Evolutionary conservation across 495 filamentous ascomycete genomes (phyloP), one percentile per base, ranked within the genome.

Genomic region (Trichoderma orchidacearum): DNA sequence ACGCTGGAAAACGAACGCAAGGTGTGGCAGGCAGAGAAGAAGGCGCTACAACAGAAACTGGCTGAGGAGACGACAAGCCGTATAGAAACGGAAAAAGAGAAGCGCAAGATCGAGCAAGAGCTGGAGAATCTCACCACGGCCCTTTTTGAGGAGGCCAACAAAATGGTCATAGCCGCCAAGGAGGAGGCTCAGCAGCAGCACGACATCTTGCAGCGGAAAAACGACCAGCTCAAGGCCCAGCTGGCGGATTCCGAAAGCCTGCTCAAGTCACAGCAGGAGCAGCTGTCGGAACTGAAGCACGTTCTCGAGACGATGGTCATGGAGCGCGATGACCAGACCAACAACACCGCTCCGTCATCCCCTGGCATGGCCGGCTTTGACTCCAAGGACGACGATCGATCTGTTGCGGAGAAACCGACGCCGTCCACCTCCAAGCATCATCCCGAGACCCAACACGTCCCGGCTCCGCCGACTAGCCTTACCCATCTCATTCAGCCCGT

Each of bases 131-230:
- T 97, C 54, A 96, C 94, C 11, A 80, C 89, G 4, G 89, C 87
- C 27, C 75, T 98, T 17, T 97, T 98, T 59, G 89, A 95, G 66
- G 92, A 97, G 75, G 93, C 93, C 30, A 96, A 98, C 61, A 71
- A 89, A 80, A 96, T 98, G 93, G 93, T 98, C 55, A 86, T 90
- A 53, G 85, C 66, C 23, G 69, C 66, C 35, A 72, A 72, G 60
- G 69, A 72, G 36, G 68, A 72, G 29, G 69, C 69, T 31, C 60
- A 66, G 29, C 32, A 41, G 3, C 68, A 72, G 57, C 68, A 72
- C 45, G 68, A 72, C 21, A 58, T 56, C 0, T 32, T 70, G 57
- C 66, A 69, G 2, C 62, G 64, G 21, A 69, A 68, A 29, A 70
- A 67, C 53, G 69, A 72, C 51, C 64, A 66, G 60, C 89, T 97